phyloP scores from a whole-genome alignment of 2,329 filamentous ascomycete genomes.

The Ophiobolus disseminans region DNA sequence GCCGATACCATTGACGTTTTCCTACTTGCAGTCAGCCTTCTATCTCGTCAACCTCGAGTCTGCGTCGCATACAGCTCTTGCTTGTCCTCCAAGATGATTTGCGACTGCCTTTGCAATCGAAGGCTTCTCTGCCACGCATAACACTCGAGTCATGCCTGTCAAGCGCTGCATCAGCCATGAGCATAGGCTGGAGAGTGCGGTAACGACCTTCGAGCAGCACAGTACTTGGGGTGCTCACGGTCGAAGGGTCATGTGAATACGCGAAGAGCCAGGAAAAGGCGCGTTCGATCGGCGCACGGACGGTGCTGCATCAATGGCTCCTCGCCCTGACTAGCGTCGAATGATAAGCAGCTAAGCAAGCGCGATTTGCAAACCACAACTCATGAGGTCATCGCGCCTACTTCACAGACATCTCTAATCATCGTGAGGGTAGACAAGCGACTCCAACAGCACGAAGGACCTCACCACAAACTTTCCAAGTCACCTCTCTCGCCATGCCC shows the following conservation, averaged over 20 bases:
- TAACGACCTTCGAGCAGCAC: too few relatives aligned
- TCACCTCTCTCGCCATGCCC: constrained; percentile 53
- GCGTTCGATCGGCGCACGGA: constrained; percentile 27
- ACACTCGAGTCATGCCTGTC: constrained; percentile 59
- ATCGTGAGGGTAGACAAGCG: too few relatives aligned
- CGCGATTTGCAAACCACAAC: constrained; percentile 19
- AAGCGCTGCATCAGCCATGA: constrained; percentile 7
- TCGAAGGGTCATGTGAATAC: constrained; percentile 44
- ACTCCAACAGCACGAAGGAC: too few relatives aligned
- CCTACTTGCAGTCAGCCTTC: constrained; percentile 55
- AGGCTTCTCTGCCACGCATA: constrained; percentile 86
- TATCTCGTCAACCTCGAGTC: background rate
- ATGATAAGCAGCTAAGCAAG: constrained; percentile 8
- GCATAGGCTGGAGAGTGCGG: constrained; percentile 5
- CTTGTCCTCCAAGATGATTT: constrained; percentile 82
- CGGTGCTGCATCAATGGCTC: background rate
- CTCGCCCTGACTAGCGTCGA: background rate
- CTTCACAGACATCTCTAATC: constrained; percentile 8
- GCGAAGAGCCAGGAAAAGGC: constrained; percentile 32
- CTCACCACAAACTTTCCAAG: too few relatives aligned
- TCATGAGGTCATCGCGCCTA: constrained; percentile 37
- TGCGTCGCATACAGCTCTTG: constrained; percentile 65
- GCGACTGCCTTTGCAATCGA: constrained; percentile 96
- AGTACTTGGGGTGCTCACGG: too few relatives aligned
- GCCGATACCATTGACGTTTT: constrained; percentile 68